Evolutionary conservation across 1,284 basidiomycete species (phyloP).

Genomic region (Cryptococcus sp.): DNA sequence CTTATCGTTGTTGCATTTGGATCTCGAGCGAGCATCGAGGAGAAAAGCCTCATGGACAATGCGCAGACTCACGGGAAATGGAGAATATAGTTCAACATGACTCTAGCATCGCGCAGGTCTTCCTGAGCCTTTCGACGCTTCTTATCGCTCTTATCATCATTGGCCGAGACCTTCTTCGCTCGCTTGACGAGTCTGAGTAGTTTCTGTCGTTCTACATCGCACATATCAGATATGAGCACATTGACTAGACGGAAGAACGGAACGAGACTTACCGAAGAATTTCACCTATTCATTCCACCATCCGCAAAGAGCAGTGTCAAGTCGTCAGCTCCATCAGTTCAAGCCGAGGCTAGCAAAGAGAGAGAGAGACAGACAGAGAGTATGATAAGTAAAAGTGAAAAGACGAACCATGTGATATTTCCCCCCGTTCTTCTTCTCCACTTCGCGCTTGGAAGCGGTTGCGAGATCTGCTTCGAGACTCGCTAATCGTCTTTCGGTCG

Average conservation of each 20-base stretch:
- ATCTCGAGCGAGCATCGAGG: too few species aligned
- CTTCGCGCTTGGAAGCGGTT: slow-evolving; percentile 61
- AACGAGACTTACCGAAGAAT: slow-evolving; percentile 70
- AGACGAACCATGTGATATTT: slow-evolving; percentile 69
- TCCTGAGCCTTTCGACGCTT: slow-evolving; percentile 56
- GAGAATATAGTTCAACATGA: slow-evolving; percentile 78
- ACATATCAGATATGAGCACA: background rate
- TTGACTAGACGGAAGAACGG: background rate
- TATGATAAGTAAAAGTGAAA: background rate
- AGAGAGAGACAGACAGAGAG: background rate
- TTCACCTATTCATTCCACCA: slow-evolving; percentile 58
- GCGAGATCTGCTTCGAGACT: slow-evolving; percentile 73
- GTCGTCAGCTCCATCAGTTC: too few species aligned
- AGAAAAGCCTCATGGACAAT: too few species aligned
- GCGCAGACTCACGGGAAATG: slow-evolving; percentile 58
- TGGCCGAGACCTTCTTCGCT: slow-evolving; percentile 57
- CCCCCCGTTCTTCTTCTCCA: slow-evolving; percentile 70
- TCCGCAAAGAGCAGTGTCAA: background rate
- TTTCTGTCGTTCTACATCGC: slow-evolving; percentile 72
- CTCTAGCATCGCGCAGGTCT: slow-evolving; percentile 63
- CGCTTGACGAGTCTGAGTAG: slow-evolving; percentile 69
- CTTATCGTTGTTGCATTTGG: too few species aligned
- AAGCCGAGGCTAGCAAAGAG: background rate
- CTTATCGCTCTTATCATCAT: slow-evolving; percentile 40
- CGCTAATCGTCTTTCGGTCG: slow-evolving; percentile 72